Evolutionary conservation across 129 eudicot species (phyloP).

Genomic region (Lactuca saligna): DNA sequence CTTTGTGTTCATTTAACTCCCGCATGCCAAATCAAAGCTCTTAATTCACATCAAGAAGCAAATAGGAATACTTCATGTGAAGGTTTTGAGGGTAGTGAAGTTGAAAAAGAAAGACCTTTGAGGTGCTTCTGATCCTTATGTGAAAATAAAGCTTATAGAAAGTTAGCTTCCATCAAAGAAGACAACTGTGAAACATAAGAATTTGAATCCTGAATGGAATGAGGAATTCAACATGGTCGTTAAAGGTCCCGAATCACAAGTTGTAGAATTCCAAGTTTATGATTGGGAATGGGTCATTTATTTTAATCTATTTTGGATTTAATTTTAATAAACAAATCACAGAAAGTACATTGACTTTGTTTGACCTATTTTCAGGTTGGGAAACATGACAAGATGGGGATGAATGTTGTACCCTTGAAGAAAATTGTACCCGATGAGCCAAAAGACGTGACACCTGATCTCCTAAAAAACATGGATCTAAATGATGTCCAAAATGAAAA

Average conservation of each 20-base stretch:
- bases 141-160: slow-evolving; percentile 85
- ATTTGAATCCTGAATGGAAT: slow-evolving; percentile 94
- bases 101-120: slow-evolving; percentile 85
- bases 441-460: slow-evolving; percentile 62
- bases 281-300: slow-evolving; percentile 80
- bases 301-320: too few species aligned
- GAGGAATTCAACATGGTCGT: slow-evolving; percentile 77
- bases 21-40: too few species aligned
- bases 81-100: slow-evolving; percentile 69
- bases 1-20: too few species aligned
- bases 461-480: slow-evolving; percentile 71
- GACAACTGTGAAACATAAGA: slow-evolving; percentile 79
- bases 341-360: too few species aligned
- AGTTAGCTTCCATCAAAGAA: slow-evolving; percentile 84
- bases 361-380: slow-evolving; percentile 57
- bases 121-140: slow-evolving; percentile 94
- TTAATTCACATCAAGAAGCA: slow-evolving; percentile 40
- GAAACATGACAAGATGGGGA: slow-evolving; percentile 92
- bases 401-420: slow-evolving; percentile 71
- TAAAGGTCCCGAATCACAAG: slow-evolving; percentile 84
- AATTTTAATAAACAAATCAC: too few species aligned
- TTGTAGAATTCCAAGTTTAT: slow-evolving; percentile 58
- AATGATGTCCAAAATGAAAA: slow-evolving; percentile 82
- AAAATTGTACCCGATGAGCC: slow-evolving; percentile 76
- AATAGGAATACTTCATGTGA: slow-evolving; percentile 89